Evolutionary conservation across 106 monocot genomes (phyloP).

Genomic region (Xerophyta viscosa): DNA sequence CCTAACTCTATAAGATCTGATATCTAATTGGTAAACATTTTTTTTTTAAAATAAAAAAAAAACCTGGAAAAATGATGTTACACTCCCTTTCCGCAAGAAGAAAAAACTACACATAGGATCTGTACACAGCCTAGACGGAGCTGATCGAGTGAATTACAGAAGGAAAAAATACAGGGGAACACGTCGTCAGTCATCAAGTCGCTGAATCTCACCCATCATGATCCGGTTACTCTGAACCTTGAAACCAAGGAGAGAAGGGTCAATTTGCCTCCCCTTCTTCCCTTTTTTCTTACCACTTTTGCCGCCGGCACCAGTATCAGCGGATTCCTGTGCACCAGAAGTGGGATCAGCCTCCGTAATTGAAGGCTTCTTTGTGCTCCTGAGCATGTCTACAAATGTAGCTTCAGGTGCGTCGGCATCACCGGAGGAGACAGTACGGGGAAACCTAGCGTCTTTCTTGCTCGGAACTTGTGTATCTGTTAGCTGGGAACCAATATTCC

Average conservation of each 20-base stretch:
- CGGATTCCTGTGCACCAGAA: conserved; percentile 8
- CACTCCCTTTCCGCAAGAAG: background rate
- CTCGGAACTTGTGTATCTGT: no score
- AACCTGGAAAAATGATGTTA: background rate
- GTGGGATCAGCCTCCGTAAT: conserved; percentile 8
- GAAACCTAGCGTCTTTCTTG: no score
- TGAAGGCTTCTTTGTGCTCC: conserved; percentile 47
- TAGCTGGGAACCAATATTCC: no score
- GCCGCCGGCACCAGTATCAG: conserved; percentile 17
- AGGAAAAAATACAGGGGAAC: background rate
- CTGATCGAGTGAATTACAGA: background rate
- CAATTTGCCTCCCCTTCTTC: conserved; percentile 79
- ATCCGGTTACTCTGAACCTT: conserved; percentile 86
- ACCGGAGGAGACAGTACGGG: no score
- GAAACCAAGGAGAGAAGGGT: conserved; percentile 72
- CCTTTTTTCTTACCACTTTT: conserved; percentile 53
- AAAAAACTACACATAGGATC: background rate
- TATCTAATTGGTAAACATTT: no score
- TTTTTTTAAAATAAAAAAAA: background rate
- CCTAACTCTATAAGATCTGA: background rate
- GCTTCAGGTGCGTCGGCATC: conserved; percentile 42
- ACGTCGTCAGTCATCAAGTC: conserved; percentile 29
- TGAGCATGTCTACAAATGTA: conserved; percentile 75
- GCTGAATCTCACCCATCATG: conserved; percentile 86
- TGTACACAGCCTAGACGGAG: conserved; percentile 5